A percentile compares a stretch with the other conserved stretches of the same genome.
phyloP scores from a whole-genome alignment of 1,139 yeast genomes.

The Pneumocystis jirovecii region DNA sequence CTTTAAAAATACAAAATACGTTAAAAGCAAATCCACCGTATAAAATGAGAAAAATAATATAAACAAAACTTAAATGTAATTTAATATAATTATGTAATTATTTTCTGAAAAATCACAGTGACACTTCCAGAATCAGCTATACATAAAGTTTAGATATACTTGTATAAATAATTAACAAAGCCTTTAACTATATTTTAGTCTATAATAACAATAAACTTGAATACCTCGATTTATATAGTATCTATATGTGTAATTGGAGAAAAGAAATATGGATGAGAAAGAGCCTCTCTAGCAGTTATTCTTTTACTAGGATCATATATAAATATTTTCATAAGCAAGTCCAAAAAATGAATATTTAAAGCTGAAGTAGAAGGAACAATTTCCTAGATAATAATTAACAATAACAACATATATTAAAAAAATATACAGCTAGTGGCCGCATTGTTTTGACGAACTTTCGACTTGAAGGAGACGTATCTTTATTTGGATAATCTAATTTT shows the following conservation, averaged over 20 bases:
- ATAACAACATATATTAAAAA: background rate
- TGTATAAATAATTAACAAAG: background rate
- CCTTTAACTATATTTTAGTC: background rate
- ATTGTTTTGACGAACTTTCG: conserved; percentile 35
- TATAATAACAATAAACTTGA: background rate
- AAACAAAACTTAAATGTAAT: background rate
- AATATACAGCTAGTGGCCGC: conserved; percentile 31
- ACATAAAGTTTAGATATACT: background rate
- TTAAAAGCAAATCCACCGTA: background rate
- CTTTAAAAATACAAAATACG: background rate
- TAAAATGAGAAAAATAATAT: background rate
- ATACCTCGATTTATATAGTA: background rate
- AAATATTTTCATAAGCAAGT: conserved; percentile 56
- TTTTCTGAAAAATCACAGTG: background rate
- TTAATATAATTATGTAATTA: background rate
- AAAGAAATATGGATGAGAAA: conserved; percentile 44
- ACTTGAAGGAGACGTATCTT: conserved; percentile 33
- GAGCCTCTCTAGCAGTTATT: conserved; percentile 59
- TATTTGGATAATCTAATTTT: conserved; percentile 24
- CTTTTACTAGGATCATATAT: conserved; percentile 66
- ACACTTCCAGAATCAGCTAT: background rate
- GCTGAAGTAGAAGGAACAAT: conserved; percentile 18
- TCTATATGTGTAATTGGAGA: background rate
- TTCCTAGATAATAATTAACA: conserved; percentile 14
- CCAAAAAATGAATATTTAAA: conserved; percentile 34